Evolutionary conservation across 306 rosid genomes (phyloP).

Genomic region (Pyrus betulifolia): DNA sequence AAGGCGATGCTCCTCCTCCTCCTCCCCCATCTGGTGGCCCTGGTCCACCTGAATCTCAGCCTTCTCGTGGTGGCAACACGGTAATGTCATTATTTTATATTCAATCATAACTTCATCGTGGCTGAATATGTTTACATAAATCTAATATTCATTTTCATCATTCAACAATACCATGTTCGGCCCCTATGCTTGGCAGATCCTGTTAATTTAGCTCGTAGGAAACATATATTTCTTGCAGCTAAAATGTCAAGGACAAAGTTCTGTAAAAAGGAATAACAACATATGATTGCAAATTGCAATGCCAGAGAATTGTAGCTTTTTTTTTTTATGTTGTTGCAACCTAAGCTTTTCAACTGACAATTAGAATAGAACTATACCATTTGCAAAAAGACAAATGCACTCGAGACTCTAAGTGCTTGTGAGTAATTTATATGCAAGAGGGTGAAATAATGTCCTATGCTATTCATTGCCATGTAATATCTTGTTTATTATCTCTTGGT

Average conservation of each 20-base stretch:
- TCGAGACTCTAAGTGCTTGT: background rate
- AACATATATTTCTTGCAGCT: background rate
- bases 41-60: slow-evolving; percentile 32
- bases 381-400: background rate
- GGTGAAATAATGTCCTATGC: background rate
- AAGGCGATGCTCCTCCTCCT: slow-evolving; percentile 33
- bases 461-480: background rate
- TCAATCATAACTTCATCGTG: background rate
- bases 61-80: slow-evolving; percentile 43
- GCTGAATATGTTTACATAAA: background rate
- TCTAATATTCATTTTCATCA: background rate
- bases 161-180: background rate
- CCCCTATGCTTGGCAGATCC: background rate
- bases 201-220: background rate
- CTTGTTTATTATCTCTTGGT: background rate
- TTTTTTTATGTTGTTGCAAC: background rate
- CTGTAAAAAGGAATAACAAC: background rate
- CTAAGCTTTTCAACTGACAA: background rate
- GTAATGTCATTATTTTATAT: slow-evolving; percentile 29
- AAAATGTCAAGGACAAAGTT: background rate
- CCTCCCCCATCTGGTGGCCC: slow-evolving; percentile 42
- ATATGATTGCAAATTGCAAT: background rate
- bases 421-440: background rate
- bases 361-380: background rate
- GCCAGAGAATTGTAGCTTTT: background rate